A percentile compares a stretch with the other conserved stretches of the same genome.
Conservation (phyloP, 139 green algal species). For the Desmodesmus armatus region DNA sequence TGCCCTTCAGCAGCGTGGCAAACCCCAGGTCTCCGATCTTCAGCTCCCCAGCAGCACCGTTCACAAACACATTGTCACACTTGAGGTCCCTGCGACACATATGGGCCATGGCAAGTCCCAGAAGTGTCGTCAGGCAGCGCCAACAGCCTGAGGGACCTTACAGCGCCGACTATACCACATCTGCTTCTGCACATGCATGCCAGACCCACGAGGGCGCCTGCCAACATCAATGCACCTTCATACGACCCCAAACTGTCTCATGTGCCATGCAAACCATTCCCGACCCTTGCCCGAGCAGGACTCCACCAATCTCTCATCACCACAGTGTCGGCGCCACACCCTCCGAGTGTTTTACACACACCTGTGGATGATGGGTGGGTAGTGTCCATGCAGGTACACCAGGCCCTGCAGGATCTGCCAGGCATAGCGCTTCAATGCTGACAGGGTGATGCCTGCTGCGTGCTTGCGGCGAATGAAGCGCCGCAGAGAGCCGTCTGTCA, state of each 20-base stretch:
- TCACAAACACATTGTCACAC: constrained; percentile 95
- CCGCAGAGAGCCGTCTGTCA: constrained; percentile 91
- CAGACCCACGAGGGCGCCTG: too few species aligned
- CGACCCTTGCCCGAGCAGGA: too few species aligned
- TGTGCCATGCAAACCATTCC: too few species aligned
- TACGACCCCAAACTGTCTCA: too few species aligned
- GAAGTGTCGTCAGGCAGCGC: not conserved
- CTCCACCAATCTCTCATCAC: too few species aligned
- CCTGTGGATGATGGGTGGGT: constrained; percentile 68
- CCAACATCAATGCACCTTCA: too few species aligned
- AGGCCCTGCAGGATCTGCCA: constrained; percentile 97
- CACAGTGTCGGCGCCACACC: not conserved
- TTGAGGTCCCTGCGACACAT: constrained; percentile 79
- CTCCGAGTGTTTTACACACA: not conserved
- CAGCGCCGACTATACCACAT: too few species aligned
- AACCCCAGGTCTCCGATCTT: constrained; percentile 99
- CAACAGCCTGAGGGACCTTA: not conserved
- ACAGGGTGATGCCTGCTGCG: constrained; percentile 75
- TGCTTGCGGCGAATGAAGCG: constrained; percentile 38
- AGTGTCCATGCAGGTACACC: constrained; percentile 95
- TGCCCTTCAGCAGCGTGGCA: constrained; percentile 85
- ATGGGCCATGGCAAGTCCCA: not conserved
- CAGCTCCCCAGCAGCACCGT: constrained; percentile 91
- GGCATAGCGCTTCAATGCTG: constrained; percentile 91
- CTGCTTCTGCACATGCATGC: too few species aligned